Conservation (phyloP, 305 asterid species). For the Stenogyne calaminthoides region DNA sequence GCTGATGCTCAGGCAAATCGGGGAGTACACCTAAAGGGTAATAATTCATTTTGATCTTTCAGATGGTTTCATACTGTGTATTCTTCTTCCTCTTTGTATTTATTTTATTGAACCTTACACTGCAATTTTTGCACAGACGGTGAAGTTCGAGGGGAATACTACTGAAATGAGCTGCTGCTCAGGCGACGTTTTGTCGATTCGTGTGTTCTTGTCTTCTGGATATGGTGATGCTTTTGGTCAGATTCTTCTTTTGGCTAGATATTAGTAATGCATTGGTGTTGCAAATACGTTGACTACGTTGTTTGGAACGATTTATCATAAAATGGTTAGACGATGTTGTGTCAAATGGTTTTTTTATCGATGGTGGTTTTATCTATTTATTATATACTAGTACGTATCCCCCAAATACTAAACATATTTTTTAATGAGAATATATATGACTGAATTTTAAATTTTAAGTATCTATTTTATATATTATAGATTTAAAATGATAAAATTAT, state of each 20-base stretch:
- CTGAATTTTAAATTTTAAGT: too few relatives aligned
- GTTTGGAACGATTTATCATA: background rate
- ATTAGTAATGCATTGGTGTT: background rate
- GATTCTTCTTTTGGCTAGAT: background rate
- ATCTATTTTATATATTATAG: too few relatives aligned
- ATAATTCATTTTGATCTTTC: constrained; percentile 11
- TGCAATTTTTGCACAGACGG: constrained; percentile 3
- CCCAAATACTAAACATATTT: too few relatives aligned
- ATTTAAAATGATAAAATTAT: too few relatives aligned
- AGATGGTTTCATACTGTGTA: background rate
- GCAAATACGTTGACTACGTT: background rate
- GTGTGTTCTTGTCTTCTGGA: background rate
- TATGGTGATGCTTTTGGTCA: background rate
- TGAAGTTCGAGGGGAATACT: background rate
- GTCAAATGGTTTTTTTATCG: background rate
- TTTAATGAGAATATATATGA: too few relatives aligned
- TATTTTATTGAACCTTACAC: background rate
- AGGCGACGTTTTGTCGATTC: background rate
- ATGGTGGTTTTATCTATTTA: background rate
- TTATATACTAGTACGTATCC: too few relatives aligned
- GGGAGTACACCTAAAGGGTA: constrained; percentile 68
- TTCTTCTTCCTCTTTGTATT: constrained; percentile 3
- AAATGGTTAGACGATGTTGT: background rate
- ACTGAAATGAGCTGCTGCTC: background rate
- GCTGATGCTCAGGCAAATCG: constrained; percentile 91